Evolutionary conservation across 2,329 filamentous ascomycete species (phyloP).

Genomic region (Fusarium bulbicola): DNA sequence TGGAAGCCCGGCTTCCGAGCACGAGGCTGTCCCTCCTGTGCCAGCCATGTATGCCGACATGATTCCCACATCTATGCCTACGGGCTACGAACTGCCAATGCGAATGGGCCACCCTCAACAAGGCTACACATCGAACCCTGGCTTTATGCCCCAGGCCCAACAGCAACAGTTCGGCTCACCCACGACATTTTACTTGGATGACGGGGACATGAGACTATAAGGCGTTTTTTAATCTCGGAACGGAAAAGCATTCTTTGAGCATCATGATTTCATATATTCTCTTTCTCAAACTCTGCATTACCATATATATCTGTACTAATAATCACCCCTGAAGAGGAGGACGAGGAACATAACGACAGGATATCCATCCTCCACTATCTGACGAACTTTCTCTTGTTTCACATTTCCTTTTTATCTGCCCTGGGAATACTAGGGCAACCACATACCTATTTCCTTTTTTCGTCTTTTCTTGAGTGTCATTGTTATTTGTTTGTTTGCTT

Average conservation of each 20-base stretch:
- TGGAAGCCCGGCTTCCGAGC: conserved; percentile 41
- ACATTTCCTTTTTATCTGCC: conserved; percentile 15
- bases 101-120: conserved; percentile 40
- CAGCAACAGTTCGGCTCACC: conserved; percentile 43
- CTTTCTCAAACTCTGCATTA: conserved; percentile 14
- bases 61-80: conserved; percentile 42
- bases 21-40: conserved; percentile 42
- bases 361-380: conserved; percentile 37
- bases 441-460: conserved; percentile 22
- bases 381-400: conserved; percentile 29
- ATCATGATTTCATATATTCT: conserved; percentile 28
- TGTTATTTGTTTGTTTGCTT: conserved; percentile 33
- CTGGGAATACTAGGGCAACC: conserved; percentile 10
- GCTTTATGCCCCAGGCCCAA: conserved; percentile 39
- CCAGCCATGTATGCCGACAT: conserved; percentile 44
- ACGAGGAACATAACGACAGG: conserved; percentile 39
- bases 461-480: background rate
- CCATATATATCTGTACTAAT: conserved; percentile 41
- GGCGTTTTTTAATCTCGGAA: conserved; percentile 24
- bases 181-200: conserved; percentile 43
- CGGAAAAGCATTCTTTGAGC: conserved; percentile 31
- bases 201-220: conserved; percentile 43
- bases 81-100: conserved; percentile 43
- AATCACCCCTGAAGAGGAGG: conserved; percentile 33
- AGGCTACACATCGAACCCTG: conserved; percentile 38